Evolutionary conservation across 2,329 filamentous ascomycete species (phyloP), one percentile per base, ranked within the genome.

Genomic region (Dothistroma septosporum): DNA sequence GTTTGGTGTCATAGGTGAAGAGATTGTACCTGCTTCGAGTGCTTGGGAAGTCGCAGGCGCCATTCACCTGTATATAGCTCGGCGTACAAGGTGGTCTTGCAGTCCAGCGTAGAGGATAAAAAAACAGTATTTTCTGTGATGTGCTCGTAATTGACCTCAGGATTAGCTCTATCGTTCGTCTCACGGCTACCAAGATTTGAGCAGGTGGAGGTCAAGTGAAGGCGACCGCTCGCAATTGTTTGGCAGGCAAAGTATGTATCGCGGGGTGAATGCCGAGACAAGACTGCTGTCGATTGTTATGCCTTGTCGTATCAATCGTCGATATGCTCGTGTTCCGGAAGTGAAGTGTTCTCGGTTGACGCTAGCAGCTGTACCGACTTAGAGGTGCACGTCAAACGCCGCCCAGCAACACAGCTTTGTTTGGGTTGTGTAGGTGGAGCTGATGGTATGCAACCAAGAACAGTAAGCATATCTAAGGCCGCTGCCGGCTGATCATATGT

Each of bases 31-130:
- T 19, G 41, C 41, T 8, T 44, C 14, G 14, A 44, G 8, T 8
- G 56, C n/a, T 21, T 53, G 56, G 14, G 48, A 22, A 52, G 48
- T 58, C 32, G 56, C 21, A 49, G 48, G 56, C 49, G 56, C 56
- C 56, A 58, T 58, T 58, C 48, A 53, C n/a, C 41, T 44, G 41
- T 16, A 3, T 37, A 11, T 16, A 37, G 33, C 4, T 3, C 14
- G 4, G 33, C 33, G 33, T 9, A 16, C 14, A 37, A 16, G 11
- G 16, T 12, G 35, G 11, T 37, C 11, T 37, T 37, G 35, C 14
- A 37, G 16, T 37, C 16, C 35, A 16, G 35, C 35, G 11, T 12
- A 37, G 35, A 37, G 4, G 9, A 11, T 37, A 11, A 11, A 16
- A 12, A 37, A 44, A 44, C 41, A 19, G 41, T 44, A 7, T n/a